A percentile compares a stretch with the other conserved stretches of the same genome.
These are phyloP conservation scores for Lophium mytilinum DNA, from an alignment of 495 filamentous ascomycete species.

Conservation along the genomic window DNA sequence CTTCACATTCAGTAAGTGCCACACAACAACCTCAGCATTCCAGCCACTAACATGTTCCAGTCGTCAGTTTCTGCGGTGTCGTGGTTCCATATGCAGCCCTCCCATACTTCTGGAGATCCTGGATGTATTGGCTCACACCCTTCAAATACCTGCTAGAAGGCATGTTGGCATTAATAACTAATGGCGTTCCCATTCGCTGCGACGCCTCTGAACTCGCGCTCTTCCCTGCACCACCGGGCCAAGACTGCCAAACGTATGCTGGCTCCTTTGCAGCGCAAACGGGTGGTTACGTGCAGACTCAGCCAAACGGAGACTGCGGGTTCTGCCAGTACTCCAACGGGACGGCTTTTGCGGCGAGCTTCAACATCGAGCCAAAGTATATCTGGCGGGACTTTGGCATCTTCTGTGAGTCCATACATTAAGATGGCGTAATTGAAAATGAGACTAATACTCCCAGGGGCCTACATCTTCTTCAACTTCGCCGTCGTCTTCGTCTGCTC, in stretches of 20 bases:
- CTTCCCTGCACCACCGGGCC: slow-evolving; percentile 44
- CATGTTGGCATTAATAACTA: slow-evolving; percentile 40
- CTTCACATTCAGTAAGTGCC: slow-evolving; percentile 42
- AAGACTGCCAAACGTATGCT: slow-evolving; percentile 45
- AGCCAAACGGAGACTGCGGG: slow-evolving; percentile 29
- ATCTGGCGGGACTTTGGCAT: slow-evolving; percentile 35
- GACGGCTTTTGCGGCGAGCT: slow-evolving; percentile 31
- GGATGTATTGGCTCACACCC: slow-evolving; percentile 49
- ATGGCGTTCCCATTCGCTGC: slow-evolving; percentile 42
- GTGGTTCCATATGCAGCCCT: slow-evolving; percentile 44
- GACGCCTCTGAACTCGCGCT: slow-evolving; percentile 40
- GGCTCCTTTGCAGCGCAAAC: slow-evolving; percentile 24
- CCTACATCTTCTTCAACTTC: slow-evolving; percentile 27
- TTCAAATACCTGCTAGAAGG: slow-evolving; percentile 52
- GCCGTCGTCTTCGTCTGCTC: slow-evolving; percentile 22
- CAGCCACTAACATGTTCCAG: slow-evolving; percentile 7
- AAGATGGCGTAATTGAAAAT: background rate
- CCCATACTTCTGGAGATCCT: slow-evolving; percentile 44
- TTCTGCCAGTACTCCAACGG: slow-evolving; percentile 35
- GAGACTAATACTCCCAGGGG: slow-evolving; percentile 9
- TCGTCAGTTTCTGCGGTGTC: slow-evolving; percentile 55
- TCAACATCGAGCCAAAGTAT: slow-evolving; percentile 27
- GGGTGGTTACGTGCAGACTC: slow-evolving; percentile 33
- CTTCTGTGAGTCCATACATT: slow-evolving; percentile 21
- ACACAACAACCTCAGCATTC: background rate